phyloP scores from a whole-genome alignment of 371 early-diverging fungal species.

The Mortierella sp. region DNA sequence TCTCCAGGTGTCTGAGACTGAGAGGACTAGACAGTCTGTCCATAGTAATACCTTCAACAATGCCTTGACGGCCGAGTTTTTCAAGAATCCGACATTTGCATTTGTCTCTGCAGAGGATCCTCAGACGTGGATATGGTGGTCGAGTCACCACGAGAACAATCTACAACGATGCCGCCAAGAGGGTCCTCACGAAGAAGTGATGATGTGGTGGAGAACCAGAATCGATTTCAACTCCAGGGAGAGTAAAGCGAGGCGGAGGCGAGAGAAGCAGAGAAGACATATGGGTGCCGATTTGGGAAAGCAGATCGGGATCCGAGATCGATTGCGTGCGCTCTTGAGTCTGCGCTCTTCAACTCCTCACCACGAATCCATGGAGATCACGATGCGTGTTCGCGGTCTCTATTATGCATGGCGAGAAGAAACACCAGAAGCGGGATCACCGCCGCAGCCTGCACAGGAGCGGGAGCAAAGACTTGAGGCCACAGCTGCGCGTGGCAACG shows the following conservation, averaged over 20 bases:
- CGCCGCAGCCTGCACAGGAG: background rate
- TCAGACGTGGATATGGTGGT: slow-evolving; percentile 52
- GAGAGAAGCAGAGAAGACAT: background rate
- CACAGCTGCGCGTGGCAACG: background rate
- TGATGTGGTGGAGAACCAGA: slow-evolving; percentile 46
- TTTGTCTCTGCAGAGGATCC: slow-evolving; percentile 49
- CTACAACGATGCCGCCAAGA: slow-evolving; percentile 36
- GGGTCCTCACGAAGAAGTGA: slow-evolving; percentile 24
- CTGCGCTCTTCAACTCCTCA: slow-evolving; percentile 6
- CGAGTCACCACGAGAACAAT: slow-evolving; percentile 28
- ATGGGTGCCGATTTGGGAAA: background rate
- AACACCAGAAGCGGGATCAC: background rate
- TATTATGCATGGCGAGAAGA: slow-evolving; percentile 48
- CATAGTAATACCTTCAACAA: slow-evolving; percentile 18
- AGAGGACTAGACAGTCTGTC: background rate
- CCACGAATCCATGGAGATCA: slow-evolving; percentile 25
- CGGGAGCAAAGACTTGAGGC: background rate
- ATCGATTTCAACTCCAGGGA: slow-evolving; percentile 15
- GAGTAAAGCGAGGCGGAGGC: slow-evolving; percentile 7
- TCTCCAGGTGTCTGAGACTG: background rate
- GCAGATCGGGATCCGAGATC: slow-evolving; percentile 3
- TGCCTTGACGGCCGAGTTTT: slow-evolving; percentile 24
- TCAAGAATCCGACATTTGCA: slow-evolving; percentile 32
- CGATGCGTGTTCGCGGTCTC: slow-evolving; percentile 30
- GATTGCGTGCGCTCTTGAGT: slow-evolving; percentile 3